Conservation (phyloP, 331 rosid genomes). For the Erythrophleum ivorense region DNA sequence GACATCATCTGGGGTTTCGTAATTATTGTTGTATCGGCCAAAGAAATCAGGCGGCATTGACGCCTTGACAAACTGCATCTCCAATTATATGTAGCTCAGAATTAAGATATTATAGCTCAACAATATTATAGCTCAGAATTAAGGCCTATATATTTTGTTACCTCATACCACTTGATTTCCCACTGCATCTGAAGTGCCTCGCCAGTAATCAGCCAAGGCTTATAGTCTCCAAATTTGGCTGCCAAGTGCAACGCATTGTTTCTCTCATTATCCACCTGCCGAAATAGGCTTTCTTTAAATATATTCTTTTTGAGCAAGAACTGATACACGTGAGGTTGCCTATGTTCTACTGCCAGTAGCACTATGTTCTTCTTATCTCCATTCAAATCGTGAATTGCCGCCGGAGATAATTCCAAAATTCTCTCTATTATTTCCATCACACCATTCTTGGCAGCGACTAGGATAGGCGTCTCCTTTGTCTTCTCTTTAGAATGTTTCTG, state of each 20-base stretch:
- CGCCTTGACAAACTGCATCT: neutral
- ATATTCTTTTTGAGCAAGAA: neutral
- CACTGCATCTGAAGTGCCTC: neutral
- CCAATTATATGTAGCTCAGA: no score
- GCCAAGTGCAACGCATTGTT: neutral
- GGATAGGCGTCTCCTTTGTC: neutral
- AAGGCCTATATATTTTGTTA: neutral
- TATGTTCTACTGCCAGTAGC: neutral
- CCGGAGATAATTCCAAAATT: neutral
- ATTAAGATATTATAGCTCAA: no score
- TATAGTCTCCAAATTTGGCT: neutral
- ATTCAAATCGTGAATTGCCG: neutral
- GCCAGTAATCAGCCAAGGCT: neutral
- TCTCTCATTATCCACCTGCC: neutral
- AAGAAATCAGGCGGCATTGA: neutral
- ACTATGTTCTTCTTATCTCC: neutral
- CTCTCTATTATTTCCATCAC: neutral
- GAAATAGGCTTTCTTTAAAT: neutral
- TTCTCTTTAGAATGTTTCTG: neutral
- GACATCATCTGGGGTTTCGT: neutral
- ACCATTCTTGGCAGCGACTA: neutral
- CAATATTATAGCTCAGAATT: no score
- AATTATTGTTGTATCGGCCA: neutral
- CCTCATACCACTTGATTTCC: neutral
- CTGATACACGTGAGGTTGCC: neutral